Percentiles rank a stretch among this genome's conserved stretches.
phyloP scores from a whole-genome alignment of 768 basidiomycete species.

The Mrakia hoshinonis region DNA sequence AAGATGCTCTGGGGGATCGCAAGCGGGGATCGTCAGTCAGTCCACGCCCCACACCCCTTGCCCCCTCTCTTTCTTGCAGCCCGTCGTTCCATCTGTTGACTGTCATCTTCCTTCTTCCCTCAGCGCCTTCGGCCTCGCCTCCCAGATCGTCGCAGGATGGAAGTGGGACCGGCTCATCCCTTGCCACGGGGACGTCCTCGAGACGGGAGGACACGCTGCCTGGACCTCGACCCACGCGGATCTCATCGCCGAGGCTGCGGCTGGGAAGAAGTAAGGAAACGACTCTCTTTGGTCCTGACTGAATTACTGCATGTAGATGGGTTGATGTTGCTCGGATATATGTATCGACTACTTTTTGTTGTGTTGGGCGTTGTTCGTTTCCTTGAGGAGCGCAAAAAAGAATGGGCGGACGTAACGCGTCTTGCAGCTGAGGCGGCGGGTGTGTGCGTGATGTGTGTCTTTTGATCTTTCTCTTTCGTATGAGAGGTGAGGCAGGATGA shows the following conservation, averaged over 20 bases:
- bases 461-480: too few relatives aligned
- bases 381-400: too few relatives aligned
- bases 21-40: constrained; percentile 28
- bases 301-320: too few relatives aligned
- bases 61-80: constrained; percentile 3
- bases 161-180: constrained; percentile 55
- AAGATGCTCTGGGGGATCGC: constrained; percentile 33
- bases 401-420: too few relatives aligned
- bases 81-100: neutral
- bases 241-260: constrained; percentile 1
- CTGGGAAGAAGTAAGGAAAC: neutral
- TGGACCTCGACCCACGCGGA: constrained; percentile 34
- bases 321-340: too few relatives aligned
- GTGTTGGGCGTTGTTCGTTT: too few relatives aligned
- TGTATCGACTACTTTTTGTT: too few relatives aligned
- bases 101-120: neutral
- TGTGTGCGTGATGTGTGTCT: too few relatives aligned
- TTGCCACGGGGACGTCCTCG: constrained; percentile 54
- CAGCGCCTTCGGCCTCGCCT: constrained; percentile 39
- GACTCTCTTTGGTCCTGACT: too few relatives aligned
- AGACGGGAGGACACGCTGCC: constrained; percentile 52
- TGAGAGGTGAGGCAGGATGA: too few relatives aligned
- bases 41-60: neutral
- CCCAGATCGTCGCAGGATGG: constrained; percentile 57
- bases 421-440: too few relatives aligned